Evolutionary conservation across 306 rosid genomes (phyloP).

Genomic region (Medicago truncatula): MtrunA17r5.0-ANR NC_053046.1:36156001-36156500

Average conservation of each 20-base stretch:
- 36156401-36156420: neutral
- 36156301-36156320: no score
- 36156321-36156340: conserved; percentile 16
- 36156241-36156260: conserved; percentile 33
- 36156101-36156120: neutral
- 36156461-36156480: neutral
- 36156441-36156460: neutral
- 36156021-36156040: conserved; percentile 2
- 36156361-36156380: conserved; percentile 29
- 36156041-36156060: conserved; percentile 44
- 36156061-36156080: neutral
- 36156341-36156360: conserved; percentile 15
- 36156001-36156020: conserved; percentile 22
- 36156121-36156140: no score
- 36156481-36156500: neutral
- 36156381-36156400: conserved; percentile 36
- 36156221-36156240: conserved; percentile 8
- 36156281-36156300: neutral
- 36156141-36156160: neutral
- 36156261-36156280: conserved; percentile 22
- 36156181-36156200: neutral
- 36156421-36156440: neutral
- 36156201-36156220: conserved; percentile 16
- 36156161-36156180: neutral
- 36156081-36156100: neutral